Base-by-base conservation (phyloP, 805 yeast genomes). In the Yarrowia bubula region DNA sequence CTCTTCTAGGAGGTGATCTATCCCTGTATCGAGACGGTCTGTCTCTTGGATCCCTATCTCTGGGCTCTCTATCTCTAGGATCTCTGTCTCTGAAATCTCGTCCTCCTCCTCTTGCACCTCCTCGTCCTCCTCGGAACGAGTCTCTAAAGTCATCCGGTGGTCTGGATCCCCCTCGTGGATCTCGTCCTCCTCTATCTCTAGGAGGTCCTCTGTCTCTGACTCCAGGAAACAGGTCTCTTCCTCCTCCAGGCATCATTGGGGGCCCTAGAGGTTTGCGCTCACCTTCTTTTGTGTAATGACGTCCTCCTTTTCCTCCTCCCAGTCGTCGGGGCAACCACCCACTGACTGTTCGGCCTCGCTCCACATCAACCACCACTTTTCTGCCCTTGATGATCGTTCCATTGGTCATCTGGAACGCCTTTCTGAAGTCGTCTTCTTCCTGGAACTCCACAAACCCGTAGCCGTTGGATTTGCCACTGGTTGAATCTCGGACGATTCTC, bases 291-390 rank as follows among this genome's bases (percentile, higher is more conserved):
- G 85, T 80, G 71, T 86, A 86, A 60, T 86, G 85, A 65, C 95
- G 79, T 1, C 97, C 97, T 4, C 98, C 98, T n/a, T 89, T 75
- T 0, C 98, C 98, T 4, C 98, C 98, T 1, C 97, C 97, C 2
- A 93, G 78, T 15, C 78, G 67, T 37, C 79, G 70, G 0, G 81
- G 81, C 32, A 71, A 71, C 80, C 81, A 78, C 15, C 66, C 66
- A 44, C 70, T 71, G 18, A 74, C 77, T 2, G 76, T 69, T 1
- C 79, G 66, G 1, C 79, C 80, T 11, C 80, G 70, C 64, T 77
- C 81, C 3, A 73, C 75, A 63, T 79, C 81, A 1, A 73, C 74
- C 9, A 78, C 77, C 10, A 86, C 80, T 4, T 80, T 76, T 51
- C 92, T 76, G 8, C 81, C 83, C 22, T 82, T 78, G 17, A 88